Percentiles rank a stretch among this genome's conserved stretches.
Conservation (phyloP, 805 yeast species). For the Schizosaccharomyces lindneri region DNA sequence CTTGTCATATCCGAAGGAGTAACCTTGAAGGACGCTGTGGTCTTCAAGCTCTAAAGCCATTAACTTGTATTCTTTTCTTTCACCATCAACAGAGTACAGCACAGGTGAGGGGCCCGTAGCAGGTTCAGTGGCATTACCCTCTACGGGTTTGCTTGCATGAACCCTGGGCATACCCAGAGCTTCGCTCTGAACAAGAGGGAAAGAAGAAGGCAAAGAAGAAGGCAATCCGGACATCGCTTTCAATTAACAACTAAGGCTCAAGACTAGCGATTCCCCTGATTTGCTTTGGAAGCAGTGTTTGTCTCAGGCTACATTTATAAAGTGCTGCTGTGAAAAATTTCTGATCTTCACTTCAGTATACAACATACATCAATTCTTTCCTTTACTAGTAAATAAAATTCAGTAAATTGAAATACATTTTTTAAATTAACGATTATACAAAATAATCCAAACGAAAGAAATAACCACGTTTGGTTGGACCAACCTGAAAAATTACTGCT, state of each 20-base stretch:
- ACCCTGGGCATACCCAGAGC: not conserved
- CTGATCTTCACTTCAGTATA: not conserved
- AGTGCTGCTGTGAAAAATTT: not conserved
- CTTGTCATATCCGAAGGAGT: constrained; percentile 84
- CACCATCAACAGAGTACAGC: not conserved
- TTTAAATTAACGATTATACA: not conserved
- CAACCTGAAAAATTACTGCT: no score
- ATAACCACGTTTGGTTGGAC: no score
- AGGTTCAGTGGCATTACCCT: not conserved
- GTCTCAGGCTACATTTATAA: not conserved
- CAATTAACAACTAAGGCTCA: not conserved
- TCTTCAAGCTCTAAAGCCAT: constrained; percentile 18
- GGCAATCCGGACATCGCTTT: not conserved
- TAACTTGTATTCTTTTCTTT: not conserved
- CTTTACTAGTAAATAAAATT: not conserved
- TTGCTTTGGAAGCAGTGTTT: not conserved
- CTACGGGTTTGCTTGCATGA: not conserved
- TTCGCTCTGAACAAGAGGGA: not conserved
- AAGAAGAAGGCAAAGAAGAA: not conserved
- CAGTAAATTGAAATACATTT: not conserved
- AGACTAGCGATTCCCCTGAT: not conserved
- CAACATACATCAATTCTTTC: not conserved
- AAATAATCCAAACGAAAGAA: no score
- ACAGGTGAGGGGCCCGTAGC: not conserved
- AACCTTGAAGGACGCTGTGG: constrained; percentile 83